Percentiles rank a stretch among this genome's conserved stretches.
Conservation (phyloP, 2,329 filamentous ascomycete genomes). For the Talaromyces sp. region DNA sequence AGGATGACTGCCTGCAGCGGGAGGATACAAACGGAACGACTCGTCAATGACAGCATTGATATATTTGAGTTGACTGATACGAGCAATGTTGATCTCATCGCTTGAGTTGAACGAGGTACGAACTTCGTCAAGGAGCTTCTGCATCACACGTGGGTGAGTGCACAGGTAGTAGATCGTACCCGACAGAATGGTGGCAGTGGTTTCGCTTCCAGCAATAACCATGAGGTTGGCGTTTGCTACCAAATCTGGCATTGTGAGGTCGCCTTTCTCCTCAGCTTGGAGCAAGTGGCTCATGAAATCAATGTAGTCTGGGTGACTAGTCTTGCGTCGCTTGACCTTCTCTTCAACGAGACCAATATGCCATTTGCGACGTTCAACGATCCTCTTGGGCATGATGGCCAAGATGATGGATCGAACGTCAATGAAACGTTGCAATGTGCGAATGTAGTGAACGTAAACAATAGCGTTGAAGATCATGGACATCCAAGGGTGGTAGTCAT, state of each 20-base stretch:
- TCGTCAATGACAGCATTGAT: slow-evolving; percentile 47
- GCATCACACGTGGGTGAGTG: slow-evolving; percentile 31
- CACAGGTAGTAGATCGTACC: slow-evolving; percentile 46
- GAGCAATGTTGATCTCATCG: slow-evolving; percentile 41
- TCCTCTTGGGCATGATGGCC: slow-evolving; percentile 14
- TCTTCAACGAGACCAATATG: slow-evolving; percentile 17
- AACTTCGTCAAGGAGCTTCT: slow-evolving; percentile 42
- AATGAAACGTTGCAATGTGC: slow-evolving; percentile 14
- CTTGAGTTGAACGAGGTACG: slow-evolving; percentile 37
- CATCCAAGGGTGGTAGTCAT: slow-evolving; percentile 33
- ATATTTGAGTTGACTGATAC: slow-evolving; percentile 36
- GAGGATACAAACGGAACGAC: slow-evolving; percentile 44
- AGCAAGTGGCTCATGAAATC: slow-evolving; percentile 17
- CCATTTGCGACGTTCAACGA: slow-evolving; percentile 17
- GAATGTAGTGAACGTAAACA: slow-evolving; percentile 16
- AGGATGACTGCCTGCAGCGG: slow-evolving; percentile 29
- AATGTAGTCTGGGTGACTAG: slow-evolving; percentile 10
- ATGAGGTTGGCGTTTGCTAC: slow-evolving; percentile 16
- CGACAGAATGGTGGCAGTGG: slow-evolving; percentile 46
- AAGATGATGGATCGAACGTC: slow-evolving; percentile 13
- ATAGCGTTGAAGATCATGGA: slow-evolving; percentile 29
- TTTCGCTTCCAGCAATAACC: slow-evolving; percentile 47
- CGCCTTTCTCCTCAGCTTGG: slow-evolving; percentile 12
- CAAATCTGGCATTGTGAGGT: slow-evolving; percentile 7
- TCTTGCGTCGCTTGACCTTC: slow-evolving; percentile 16